phyloP scores from a whole-genome alignment of 306 rosid genomes.

The Leucaena leucocephala region DNA sequence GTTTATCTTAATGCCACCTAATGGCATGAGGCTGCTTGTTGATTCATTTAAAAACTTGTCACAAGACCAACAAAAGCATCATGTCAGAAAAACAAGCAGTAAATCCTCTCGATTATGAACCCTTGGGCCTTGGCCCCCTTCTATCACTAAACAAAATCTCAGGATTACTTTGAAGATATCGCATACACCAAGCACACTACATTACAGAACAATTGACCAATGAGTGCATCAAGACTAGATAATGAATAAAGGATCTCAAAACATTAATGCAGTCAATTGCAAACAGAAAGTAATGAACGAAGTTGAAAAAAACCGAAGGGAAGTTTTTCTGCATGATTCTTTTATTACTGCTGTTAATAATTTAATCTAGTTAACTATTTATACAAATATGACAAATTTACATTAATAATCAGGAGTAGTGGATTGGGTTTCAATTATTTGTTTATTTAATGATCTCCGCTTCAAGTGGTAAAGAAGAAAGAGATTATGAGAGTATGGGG shows the following conservation, averaged over 20 bases:
- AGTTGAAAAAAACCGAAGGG: slow-evolving; percentile 13
- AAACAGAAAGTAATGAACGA: slow-evolving; percentile 12
- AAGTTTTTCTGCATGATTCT: slow-evolving; percentile 22
- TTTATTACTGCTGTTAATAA: slow-evolving; percentile 19
- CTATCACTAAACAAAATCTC: not conserved
- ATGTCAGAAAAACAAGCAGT: slow-evolving; percentile 9
- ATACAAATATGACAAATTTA: not conserved
- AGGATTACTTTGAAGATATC: slow-evolving; percentile 10
- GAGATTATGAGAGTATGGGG: slow-evolving; percentile 1
- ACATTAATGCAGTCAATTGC: slow-evolving; percentile 3
- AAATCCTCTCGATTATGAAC: not conserved
- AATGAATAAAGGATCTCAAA: slow-evolving; percentile 1
- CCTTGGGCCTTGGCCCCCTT: not conserved
- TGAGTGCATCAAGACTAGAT: not conserved
- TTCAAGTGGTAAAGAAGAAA: slow-evolving; percentile 21
- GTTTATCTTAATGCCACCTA: not conserved
- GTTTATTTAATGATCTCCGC: slow-evolving; percentile 20
- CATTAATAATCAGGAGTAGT: slow-evolving; percentile 4
- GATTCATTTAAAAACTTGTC: not conserved
- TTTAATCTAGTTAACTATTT: slow-evolving; percentile 12
- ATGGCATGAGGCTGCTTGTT: too few relatives aligned
- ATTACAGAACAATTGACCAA: not conserved
- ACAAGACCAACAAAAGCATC: slow-evolving; percentile 18
- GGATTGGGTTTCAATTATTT: slow-evolving; percentile 8
- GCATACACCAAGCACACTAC: slow-evolving; percentile 1